Conservation (phyloP, 768 basidiomycete species). For the Omphalotus guepiniiformis region DNA sequence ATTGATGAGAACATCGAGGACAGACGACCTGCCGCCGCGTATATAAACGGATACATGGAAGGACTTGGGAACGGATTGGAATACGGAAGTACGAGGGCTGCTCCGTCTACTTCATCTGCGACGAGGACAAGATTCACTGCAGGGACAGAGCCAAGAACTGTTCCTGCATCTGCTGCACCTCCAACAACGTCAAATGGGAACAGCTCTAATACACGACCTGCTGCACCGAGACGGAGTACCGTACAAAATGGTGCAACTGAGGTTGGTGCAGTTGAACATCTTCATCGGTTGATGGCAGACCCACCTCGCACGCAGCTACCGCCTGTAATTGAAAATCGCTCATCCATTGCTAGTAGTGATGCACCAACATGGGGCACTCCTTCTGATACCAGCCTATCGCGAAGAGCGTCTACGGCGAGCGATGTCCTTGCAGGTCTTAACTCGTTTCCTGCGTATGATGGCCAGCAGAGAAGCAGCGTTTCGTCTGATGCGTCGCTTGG, state of each 20-base stretch:
- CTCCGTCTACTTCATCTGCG: not conserved
- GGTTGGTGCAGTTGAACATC: not conserved
- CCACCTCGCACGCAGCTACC: not conserved
- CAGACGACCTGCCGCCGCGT: not conserved
- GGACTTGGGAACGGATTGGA: conserved; percentile 4
- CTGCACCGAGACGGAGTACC: not conserved
- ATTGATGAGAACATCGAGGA: conserved; percentile 7
- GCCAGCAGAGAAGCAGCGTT: not conserved
- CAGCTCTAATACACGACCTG: not conserved
- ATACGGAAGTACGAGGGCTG: not conserved
- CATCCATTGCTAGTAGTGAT: conserved; percentile 1
- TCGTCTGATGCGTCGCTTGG: conserved; percentile 2
- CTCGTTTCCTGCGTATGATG: conserved; percentile 1
- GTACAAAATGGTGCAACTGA: not conserved
- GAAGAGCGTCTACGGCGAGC: conserved; percentile 3
- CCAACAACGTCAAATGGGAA: not conserved
- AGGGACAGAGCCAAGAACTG: too few species aligned
- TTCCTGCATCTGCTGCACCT: not conserved
- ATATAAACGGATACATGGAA: conserved; percentile 1
- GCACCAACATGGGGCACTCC: conserved; percentile 1
- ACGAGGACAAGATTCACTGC: too few species aligned
- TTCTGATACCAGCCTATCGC: not conserved
- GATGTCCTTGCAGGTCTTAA: conserved; percentile 3
- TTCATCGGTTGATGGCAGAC: conserved; percentile 7
- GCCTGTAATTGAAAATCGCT: not conserved